These are phyloP conservation scores for Ogataea allantospora DNA, from an alignment of 805 yeast species.

Conservation along the genomic window DNA sequence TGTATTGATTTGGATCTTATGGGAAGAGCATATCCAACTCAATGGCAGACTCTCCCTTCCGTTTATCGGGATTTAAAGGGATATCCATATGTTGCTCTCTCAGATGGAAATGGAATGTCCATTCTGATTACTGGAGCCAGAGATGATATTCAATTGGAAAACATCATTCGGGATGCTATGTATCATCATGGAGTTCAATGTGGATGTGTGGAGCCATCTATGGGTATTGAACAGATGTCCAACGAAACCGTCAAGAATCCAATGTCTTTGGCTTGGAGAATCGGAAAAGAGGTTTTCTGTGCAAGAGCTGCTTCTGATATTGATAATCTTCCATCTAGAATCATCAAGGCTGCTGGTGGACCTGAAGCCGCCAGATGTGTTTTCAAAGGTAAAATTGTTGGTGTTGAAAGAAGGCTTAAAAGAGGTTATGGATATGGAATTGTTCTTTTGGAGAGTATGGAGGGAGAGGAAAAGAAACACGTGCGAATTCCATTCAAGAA, in stretches of 20 bases:
- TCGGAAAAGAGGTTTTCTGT: slow-evolving; percentile 40
- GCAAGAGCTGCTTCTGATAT: slow-evolving; percentile 37
- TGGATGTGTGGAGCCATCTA: slow-evolving; percentile 37
- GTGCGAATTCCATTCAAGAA: slow-evolving; percentile 42
- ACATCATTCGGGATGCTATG: slow-evolving; percentile 40
- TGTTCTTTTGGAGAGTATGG: slow-evolving; percentile 29
- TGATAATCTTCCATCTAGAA: slow-evolving; percentile 32
- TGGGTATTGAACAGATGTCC: slow-evolving; percentile 32
- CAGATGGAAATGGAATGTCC: slow-evolving; percentile 43
- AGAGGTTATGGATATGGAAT: slow-evolving; percentile 46
- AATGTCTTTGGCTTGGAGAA: slow-evolving; percentile 43
- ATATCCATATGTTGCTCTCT: slow-evolving; percentile 40
- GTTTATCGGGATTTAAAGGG: slow-evolving; percentile 43
- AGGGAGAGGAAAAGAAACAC: slow-evolving; percentile 13
- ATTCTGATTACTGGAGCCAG: slow-evolving; percentile 34
- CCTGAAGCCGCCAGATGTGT: slow-evolving; percentile 31
- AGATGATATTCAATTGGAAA: slow-evolving; percentile 37
- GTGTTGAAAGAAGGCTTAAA: slow-evolving; percentile 38
- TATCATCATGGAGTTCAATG: slow-evolving; percentile 41
- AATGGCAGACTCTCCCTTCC: slow-evolving; percentile 37
- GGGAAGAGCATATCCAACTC: slow-evolving; percentile 50
- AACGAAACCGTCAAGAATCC: slow-evolving; percentile 34
- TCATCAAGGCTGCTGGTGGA: slow-evolving; percentile 38
- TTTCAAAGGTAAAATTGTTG: slow-evolving; percentile 41
- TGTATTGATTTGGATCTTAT: slow-evolving; percentile 42